Conservation (phyloP, 306 rosid species). For the Vigna radiata region DNA sequence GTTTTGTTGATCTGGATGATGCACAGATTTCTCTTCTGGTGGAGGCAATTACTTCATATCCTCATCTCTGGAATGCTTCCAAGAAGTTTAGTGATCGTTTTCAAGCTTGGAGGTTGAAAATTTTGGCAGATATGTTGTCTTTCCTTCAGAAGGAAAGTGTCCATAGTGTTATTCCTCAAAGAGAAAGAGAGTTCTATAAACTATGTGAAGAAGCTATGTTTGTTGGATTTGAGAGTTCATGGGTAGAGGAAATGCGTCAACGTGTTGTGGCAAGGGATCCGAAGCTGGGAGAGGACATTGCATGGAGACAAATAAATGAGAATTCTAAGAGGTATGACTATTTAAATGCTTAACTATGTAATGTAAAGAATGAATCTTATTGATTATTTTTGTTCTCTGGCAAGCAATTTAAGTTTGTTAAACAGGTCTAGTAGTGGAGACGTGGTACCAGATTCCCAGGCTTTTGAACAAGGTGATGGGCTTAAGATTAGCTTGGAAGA, state of each 20-base stretch:
- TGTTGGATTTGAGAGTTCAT: conserved; percentile 33
- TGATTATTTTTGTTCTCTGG: too few relatives aligned
- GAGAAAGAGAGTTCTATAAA: background rate
- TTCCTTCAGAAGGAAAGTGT: conserved; percentile 27
- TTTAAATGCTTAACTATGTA: too few relatives aligned
- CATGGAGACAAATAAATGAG: background rate
- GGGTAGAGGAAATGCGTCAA: conserved; percentile 38
- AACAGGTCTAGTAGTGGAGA: background rate
- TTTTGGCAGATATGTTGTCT: background rate
- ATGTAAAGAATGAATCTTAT: too few relatives aligned
- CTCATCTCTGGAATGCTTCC: conserved; percentile 31
- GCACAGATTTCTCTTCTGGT: conserved; percentile 17
- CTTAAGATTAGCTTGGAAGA: too few relatives aligned
- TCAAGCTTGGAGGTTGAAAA: conserved; percentile 29
- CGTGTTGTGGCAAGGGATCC: background rate
- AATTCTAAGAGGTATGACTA: too few relatives aligned
- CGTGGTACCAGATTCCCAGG: too few relatives aligned
- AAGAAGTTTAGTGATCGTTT: conserved; percentile 11
- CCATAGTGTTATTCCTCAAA: background rate
- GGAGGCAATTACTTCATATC: conserved; percentile 27
- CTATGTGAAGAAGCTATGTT: conserved; percentile 30
- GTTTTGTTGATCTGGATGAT: conserved; percentile 29
- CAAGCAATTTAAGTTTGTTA: too few relatives aligned
- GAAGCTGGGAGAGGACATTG: background rate
- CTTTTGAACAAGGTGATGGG: too few relatives aligned